These are phyloP conservation scores for Salix udensis DNA, from an alignment of 345 rosid genomes.

Conservation along the genomic window DNA sequence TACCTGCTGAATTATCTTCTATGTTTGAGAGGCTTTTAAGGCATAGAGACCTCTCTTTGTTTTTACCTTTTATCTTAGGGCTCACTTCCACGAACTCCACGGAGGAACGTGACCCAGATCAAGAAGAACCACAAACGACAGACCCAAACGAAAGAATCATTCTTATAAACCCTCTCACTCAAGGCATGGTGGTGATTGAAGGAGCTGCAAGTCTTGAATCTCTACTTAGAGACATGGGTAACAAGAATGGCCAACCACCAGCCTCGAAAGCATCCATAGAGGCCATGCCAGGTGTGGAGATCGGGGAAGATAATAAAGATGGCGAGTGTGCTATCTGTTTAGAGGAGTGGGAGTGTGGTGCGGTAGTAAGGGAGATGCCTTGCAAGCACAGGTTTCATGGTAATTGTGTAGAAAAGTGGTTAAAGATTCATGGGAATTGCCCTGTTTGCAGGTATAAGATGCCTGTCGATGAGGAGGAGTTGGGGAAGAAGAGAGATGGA, in stretches of 20 bases:
- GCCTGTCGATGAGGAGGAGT: constrained; percentile 60
- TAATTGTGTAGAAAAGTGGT: constrained; percentile 68
- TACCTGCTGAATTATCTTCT: constrained; percentile 22
- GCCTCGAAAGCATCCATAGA: constrained; percentile 74
- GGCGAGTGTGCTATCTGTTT: constrained; percentile 67
- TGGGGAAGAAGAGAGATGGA: constrained; percentile 28
- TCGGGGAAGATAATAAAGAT: constrained; percentile 31
- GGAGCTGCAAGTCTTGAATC: constrained; percentile 41
- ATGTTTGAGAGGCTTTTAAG: constrained; percentile 35
- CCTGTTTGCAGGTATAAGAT: constrained; percentile 78
- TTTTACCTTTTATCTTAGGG: constrained; percentile 54
- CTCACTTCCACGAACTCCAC: constrained; percentile 20
- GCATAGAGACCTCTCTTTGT: constrained; percentile 37
- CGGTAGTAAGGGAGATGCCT: constrained; percentile 64
- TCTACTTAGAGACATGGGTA: constrained; percentile 31
- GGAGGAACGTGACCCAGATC: constrained; percentile 28
- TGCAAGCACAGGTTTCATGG: constrained; percentile 76
- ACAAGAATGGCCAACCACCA: constrained; percentile 58
- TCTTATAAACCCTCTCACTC: constrained; percentile 61
- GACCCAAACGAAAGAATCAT: constrained; percentile 48
- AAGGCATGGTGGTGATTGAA: constrained; percentile 60
- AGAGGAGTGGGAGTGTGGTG: constrained; percentile 51
- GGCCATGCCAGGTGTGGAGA: constrained; percentile 49
- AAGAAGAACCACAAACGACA: constrained; percentile 7
- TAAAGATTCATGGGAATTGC: constrained; percentile 71